A percentile compares a stretch with the other conserved stretches of the same genome.
Evolutionary conservation across 768 basidiomycete species (phyloP).

Genomic region (Lenzites betulinus): DNA sequence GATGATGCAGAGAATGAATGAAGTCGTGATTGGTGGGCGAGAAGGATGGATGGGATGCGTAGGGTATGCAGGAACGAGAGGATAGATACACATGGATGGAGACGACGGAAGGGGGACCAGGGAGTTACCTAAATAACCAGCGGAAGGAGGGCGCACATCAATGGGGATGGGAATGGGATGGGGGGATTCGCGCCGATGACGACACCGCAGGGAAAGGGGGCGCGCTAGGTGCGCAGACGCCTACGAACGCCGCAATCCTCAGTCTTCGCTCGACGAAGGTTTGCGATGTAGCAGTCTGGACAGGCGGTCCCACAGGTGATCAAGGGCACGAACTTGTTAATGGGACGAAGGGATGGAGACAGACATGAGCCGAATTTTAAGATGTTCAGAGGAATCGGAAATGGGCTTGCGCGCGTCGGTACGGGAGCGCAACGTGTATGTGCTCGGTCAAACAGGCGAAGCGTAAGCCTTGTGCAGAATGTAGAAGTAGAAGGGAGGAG

Average conservation of each 20-base stretch:
- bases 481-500: not conserved
- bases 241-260: no score
- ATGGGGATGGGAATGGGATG: not conserved
- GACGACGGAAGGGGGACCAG: not conserved
- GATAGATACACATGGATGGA: conserved; percentile 4
- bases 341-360: not conserved
- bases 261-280: no score
- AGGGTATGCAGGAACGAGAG: conserved; percentile 2
- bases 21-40: not conserved
- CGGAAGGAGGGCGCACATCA: not conserved
- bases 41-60: not conserved
- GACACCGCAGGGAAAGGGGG: not conserved
- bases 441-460: not conserved
- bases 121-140: not conserved
- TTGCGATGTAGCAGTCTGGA: no score
- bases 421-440: conserved; percentile 13
- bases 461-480: not conserved
- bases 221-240: not conserved
- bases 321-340: not conserved
- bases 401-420: not conserved
- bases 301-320: no score
- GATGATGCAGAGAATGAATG: conserved; percentile 1
- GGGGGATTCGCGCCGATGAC: not conserved
- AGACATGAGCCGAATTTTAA: not conserved
- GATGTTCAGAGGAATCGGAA: no score